Evolutionary conservation across 2,329 filamentous ascomycete species (phyloP), one percentile per base, ranked within the genome.

Genomic region (Cercospora zeina): DNA sequence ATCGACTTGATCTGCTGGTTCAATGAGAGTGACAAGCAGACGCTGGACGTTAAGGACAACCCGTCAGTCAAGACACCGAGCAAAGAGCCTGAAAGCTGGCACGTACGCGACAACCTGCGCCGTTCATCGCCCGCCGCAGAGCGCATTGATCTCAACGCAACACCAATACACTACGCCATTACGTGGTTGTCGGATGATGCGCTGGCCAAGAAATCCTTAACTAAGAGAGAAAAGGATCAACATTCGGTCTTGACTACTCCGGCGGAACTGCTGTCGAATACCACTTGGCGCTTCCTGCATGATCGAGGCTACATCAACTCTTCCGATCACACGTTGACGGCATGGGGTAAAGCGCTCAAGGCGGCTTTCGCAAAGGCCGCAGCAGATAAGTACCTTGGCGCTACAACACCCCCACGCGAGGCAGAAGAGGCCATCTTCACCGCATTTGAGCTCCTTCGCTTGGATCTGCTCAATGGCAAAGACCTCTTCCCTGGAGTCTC

Each of bases 221-320:
- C 84, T 24, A 84, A 82, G 47, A 39, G 55, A 33, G 58, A 62
- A 30, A 62, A 61, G 59, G 59, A 62, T 31, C 62, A 83, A 77
- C 71, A 73, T 13, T 74, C 84, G 8, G 85, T 82, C 62, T 85
- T 88, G n/a, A 85, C 88, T 65, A 83, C 65, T 30, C 62, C 65
- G 1, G 62, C 89, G 14, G 89, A 95, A 70, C 83, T 93, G 59
- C 79, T 84, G 24, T 79, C 91, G 16, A 90, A 96, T 70, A 85
- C 88, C 6, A 83, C 93, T 62, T 97, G 91, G 89, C 86, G 92
- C 59, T 95, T 97, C 76, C 82, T 99, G 21, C 91, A 96, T 72
- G 82, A 97, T 54, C 87, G 93, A 62, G 92, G 89, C 24, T 99
- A 97, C 71, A 82, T 96, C 51, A 86, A 95, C 68, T 51, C 56